Base-by-base conservation (phyloP, 768 basidiomycete genomes). In the Leccinellum luteum region DNA sequence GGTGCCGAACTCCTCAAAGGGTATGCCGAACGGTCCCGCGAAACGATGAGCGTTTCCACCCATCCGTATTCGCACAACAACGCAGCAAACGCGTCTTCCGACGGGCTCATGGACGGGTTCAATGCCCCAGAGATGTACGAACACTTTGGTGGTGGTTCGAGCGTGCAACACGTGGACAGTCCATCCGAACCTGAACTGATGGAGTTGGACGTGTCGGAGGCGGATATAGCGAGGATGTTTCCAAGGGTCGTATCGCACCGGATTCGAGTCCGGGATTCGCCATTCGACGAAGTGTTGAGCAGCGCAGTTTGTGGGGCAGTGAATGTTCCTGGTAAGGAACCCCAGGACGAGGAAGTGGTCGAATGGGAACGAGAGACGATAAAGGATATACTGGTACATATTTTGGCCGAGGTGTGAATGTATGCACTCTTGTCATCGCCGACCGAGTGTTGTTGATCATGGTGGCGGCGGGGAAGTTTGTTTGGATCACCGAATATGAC, bases 221-320 rank as follows among this genome's bases (percentile, higher is more conserved):
- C 85, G 56, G 87, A 92, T 63, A 78, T 90, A 60, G 87, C 87
- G 55, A 79, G 87, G 57, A 84, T 90, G 28, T 81, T 89, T 60
- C 88, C 88, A 34, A 75, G 88, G 21, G 83, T 86, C 0, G 79
- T 92, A 30, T 85, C 87, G 7, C 91, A 93, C 73, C 85, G 91
- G 12, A 66, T 93, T 58, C 78, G 86, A 51, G 80, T 90, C 55
- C 78, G 89, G 35, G 80, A 85, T 66, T 83, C 87, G 1, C 87
- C 87, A 2, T 76, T 83, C 57, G 87, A 90, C 57, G 87, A 92
- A 67, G 71, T 90, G 3, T 69, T 92, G 56, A 82, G 82, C 8
- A 83, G 88, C 58, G 78, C 82, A 3, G 68, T 86, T 58, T 85
- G 79, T 64, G 83, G 85, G 28, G 87, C 86, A 14, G 74, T 73